Conservation (phyloP, 495 filamentous ascomycete genomes). For the Xylaria intraflava region DNA sequence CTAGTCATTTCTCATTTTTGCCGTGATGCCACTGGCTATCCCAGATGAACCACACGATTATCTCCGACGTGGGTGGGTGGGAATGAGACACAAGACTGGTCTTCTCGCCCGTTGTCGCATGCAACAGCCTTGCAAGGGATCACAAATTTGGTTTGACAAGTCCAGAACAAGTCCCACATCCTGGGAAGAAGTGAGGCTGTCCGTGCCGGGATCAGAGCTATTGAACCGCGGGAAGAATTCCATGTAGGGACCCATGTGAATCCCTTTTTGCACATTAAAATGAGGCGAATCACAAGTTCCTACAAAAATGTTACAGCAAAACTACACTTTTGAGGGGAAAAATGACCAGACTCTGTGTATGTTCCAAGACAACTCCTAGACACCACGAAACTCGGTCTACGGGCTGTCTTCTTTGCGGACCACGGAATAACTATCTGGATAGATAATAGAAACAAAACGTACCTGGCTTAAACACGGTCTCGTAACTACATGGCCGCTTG, state of each 20-base stretch:
- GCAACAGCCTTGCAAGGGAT: slow-evolving; percentile 31
- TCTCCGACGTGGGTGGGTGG: slow-evolving; percentile 25
- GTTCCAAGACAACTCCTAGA: background rate
- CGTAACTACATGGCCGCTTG: no score
- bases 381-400: background rate
- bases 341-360: no score
- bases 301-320: no score
- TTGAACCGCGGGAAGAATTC: slow-evolving; percentile 1
- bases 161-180: slow-evolving; percentile 15
- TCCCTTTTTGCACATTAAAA: background rate
- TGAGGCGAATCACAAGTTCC: background rate
- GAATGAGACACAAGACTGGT: slow-evolving; percentile 27
- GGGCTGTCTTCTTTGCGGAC: no score
- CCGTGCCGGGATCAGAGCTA: slow-evolving; percentile 18
- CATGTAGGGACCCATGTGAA: background rate
- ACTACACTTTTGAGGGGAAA: no score
- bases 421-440: no score
- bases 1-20: background rate
- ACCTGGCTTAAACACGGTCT: no score
- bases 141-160: slow-evolving; percentile 8
- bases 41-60: slow-evolving; percentile 22
- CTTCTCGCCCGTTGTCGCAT: slow-evolving; percentile 21
- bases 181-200: slow-evolving; percentile 32
- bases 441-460: background rate
- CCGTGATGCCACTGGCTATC: slow-evolving; percentile 5